Conservation (phyloP, 2,329 filamentous ascomycete species). For the Ceratocystis destructans region DNA sequence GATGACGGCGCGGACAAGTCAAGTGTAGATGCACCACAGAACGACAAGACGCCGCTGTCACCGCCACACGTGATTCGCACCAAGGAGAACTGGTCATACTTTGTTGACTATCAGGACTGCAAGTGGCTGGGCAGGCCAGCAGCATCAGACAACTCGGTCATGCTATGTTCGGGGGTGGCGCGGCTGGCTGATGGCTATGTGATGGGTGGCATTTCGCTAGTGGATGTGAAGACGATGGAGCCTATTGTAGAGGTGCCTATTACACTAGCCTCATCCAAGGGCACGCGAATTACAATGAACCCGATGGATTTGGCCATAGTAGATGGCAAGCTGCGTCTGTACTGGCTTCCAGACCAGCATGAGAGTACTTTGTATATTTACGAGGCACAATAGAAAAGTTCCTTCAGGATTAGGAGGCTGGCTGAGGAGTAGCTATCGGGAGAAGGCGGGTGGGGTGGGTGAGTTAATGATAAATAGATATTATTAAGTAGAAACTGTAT, state of each 20-base stretch:
- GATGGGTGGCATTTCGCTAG: slow-evolving; percentile 35
- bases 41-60: neutral
- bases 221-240: slow-evolving; percentile 33
- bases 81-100: slow-evolving; percentile 31
- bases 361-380: slow-evolving; percentile 35
- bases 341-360: slow-evolving; percentile 35
- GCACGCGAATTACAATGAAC: slow-evolving; percentile 34
- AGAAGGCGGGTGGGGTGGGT: too few species aligned
- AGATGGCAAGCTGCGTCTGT: slow-evolving; percentile 33
- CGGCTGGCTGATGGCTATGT: slow-evolving; percentile 22
- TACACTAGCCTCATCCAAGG: slow-evolving; percentile 29
- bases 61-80: slow-evolving; percentile 19
- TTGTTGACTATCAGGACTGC: slow-evolving; percentile 39
- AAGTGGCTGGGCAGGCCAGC: slow-evolving; percentile 34
- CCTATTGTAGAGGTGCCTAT: slow-evolving; percentile 35
- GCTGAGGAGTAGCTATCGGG: too few species aligned
- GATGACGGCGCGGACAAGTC: neutral
- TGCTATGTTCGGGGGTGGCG: slow-evolving; percentile 36
- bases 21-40: neutral
- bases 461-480: neutral
- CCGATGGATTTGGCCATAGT: slow-evolving; percentile 34
- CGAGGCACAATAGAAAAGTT: slow-evolving; percentile 26
- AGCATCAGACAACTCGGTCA: slow-evolving; percentile 29
- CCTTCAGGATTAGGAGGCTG: neutral
- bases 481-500: neutral